Evolutionary conservation across 768 basidiomycete genomes (phyloP).

Genomic region (Dioszegia aurantiaca): DNA sequence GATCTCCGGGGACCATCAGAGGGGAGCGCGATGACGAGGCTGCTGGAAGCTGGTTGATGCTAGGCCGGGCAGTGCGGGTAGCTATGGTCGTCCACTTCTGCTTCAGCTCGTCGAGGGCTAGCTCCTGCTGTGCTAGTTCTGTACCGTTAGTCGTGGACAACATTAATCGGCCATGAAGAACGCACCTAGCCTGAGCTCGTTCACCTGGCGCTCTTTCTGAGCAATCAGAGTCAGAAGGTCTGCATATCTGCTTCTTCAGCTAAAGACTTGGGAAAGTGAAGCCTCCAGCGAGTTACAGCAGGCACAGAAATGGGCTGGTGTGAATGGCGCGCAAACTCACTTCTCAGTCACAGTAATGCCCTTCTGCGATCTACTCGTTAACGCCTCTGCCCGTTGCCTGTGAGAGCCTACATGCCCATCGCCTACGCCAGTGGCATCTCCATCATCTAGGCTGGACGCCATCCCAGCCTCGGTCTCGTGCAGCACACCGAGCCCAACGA

Average conservation of each 20-base stretch:
- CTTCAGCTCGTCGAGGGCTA: conserved; percentile 35
- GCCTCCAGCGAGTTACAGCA: too few relatives aligned
- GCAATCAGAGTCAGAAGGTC: conserved; percentile 42
- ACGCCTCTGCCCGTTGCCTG: not conserved
- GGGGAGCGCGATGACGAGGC: too few relatives aligned
- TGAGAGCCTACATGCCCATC: too few relatives aligned
- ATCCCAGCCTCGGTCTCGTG: too few relatives aligned
- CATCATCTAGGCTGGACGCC: too few relatives aligned
- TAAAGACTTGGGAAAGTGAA: not conserved
- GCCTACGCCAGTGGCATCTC: too few relatives aligned
- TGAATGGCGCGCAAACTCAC: too few relatives aligned
- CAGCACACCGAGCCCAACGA: too few relatives aligned
- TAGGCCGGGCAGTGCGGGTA: conserved; percentile 26
- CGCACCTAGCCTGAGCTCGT: conserved; percentile 41
- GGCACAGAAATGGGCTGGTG: too few relatives aligned
- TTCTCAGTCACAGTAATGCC: conserved; percentile 34
- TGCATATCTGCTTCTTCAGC: conserved; percentile 31
- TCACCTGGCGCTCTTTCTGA: conserved; percentile 39
- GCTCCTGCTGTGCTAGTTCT: conserved; percentile 41
- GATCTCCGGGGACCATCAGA: too few relatives aligned
- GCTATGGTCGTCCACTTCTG: conserved; percentile 38
- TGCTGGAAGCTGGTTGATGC: not conserved
- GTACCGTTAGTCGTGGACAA: conserved; percentile 2
- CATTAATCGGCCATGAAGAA: too few relatives aligned
- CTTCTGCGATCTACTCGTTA: conserved; percentile 4